Base-by-base conservation (phyloP, 2,329 filamentous ascomycete species). In the Ilyonectria mors-panacis region DNA sequence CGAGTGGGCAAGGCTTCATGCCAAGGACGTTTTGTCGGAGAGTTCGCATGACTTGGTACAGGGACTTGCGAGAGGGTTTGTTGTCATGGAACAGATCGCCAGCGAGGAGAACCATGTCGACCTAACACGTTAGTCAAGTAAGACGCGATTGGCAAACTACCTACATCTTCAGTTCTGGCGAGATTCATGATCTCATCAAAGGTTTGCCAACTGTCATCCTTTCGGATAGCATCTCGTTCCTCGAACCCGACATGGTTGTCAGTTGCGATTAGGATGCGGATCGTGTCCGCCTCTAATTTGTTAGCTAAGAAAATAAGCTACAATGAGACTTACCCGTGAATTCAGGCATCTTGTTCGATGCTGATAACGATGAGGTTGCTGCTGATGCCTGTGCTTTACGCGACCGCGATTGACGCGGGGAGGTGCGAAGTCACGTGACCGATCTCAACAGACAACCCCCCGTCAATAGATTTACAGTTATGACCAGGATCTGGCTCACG, bases 31-130 rank as follows among this genome's bases (percentile, higher is more conserved):
- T 97, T 86, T 94, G 92, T 59, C 96, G 91, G 33, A 99, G 86
- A 2, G 94, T 96, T 35, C 94, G 91, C 94, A 98, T 98, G 68
- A 99, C 96, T 78, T 99, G 94, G 79, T 96, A 98, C 88, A 99
- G 93, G 30, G 95, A 92, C 78, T 98, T 97, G 66, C 96, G 90
- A 7, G 94, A 98, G 3, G 96, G 97, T 76, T 97, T 97, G 81
- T 99, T 99, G 74, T 99, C 95, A 79, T 99, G 97, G 78, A 99
- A 99, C 1, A 99, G 88, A 78, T 99, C 96, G 53, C 96, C 96
- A 3, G 92, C 95, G 5, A 99, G 90, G 2, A 99, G 87, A 0
- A 99, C 93, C 96, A 99, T 98, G 81, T 99, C 96, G 71, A 99
- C 89, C 88, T 91, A 37, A 17, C 35, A 8, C 2, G 19, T 37